Conservation (phyloP, 2,329 filamentous ascomycete species). For the Cercospora sesami region DNA sequence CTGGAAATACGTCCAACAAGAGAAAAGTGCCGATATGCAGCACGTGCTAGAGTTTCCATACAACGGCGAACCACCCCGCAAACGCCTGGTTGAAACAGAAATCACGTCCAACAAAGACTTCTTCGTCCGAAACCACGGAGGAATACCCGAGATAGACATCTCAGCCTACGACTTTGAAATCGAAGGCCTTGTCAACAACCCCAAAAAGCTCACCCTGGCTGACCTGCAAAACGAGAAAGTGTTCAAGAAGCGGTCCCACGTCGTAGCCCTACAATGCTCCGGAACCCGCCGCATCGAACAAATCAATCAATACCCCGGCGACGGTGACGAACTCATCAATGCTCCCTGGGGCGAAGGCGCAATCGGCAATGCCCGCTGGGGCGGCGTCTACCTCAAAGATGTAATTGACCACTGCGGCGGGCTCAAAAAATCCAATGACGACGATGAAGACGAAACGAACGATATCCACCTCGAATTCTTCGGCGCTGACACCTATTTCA, state of each 20-base stretch:
- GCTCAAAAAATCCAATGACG: conserved; percentile 44
- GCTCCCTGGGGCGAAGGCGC: conserved; percentile 60
- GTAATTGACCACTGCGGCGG: conserved; percentile 70
- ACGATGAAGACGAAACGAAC: conserved; percentile 47
- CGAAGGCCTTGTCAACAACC: conserved; percentile 62
- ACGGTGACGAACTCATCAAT: conserved; percentile 53
- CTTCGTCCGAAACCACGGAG: conserved; percentile 72
- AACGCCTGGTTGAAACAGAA: conserved; percentile 16
- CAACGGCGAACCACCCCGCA: conserved; percentile 47
- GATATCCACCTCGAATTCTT: conserved; percentile 63
- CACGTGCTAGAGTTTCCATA: conserved; percentile 50
- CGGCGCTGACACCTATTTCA: conserved; percentile 73
- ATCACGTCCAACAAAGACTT: conserved; percentile 64
- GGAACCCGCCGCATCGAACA: conserved; percentile 70
- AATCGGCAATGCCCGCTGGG: conserved; percentile 62
- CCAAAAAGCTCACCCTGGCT: conserved; percentile 57
- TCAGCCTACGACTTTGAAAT: conserved; percentile 56
- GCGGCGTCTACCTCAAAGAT: conserved; percentile 52
- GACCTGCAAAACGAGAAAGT: conserved; percentile 61
- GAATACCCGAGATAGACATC: conserved; percentile 65
- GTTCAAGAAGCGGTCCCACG: conserved; percentile 61
- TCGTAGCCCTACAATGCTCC: conserved; percentile 66
- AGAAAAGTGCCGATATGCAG: conserved; percentile 51
- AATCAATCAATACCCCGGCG: conserved; percentile 63
- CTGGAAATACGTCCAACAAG: conserved; percentile 48